Conservation (phyloP, 1,139 yeast genomes). For the Lodderomyces jiufengensis region DNA sequence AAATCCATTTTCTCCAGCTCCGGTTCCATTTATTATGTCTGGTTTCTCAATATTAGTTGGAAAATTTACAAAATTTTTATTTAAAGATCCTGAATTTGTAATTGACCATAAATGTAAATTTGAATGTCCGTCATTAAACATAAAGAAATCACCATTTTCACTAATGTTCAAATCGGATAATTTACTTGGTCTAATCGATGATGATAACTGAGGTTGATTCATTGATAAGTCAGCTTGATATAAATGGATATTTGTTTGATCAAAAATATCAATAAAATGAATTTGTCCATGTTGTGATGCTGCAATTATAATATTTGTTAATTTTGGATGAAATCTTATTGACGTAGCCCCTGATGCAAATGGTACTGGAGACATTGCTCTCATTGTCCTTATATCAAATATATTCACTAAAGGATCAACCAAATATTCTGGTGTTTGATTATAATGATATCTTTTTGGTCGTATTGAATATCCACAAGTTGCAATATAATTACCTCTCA, state of each 20-base stretch:
- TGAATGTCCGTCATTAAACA: conserved; percentile 64
- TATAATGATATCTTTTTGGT: conserved; percentile 22
- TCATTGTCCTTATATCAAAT: conserved; percentile 74
- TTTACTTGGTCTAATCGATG: conserved; percentile 6
- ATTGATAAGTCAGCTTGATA: conserved; percentile 59
- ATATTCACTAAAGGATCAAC: conserved; percentile 81
- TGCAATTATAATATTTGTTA: conserved; percentile 74
- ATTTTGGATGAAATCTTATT: conserved; percentile 80
- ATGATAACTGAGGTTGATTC: conserved; percentile 7
- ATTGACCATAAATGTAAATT: conserved; percentile 75
- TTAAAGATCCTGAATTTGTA: conserved; percentile 25
- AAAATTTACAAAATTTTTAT: conserved; percentile 42
- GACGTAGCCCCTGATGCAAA: conserved; percentile 89
- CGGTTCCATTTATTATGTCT: conserved; percentile 22
- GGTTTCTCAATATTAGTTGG: conserved; percentile 53
- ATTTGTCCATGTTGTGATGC: conserved; percentile 78
- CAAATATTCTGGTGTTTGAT: conserved; percentile 25
- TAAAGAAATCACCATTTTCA: conserved; percentile 75
- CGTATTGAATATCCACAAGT: conserved; percentile 80
- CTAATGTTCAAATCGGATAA: conserved; percentile 64
- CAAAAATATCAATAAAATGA: conserved; percentile 79
- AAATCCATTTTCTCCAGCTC: conserved; percentile 13
- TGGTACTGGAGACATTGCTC: conserved; percentile 74
- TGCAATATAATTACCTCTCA: conserved; percentile 70
- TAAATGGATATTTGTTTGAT: conserved; percentile 62